A percentile compares a stretch with the other conserved stretches of the same genome.
Conservation (phyloP, 257 asterid species). For the Linaria vulgaris region DNA sequence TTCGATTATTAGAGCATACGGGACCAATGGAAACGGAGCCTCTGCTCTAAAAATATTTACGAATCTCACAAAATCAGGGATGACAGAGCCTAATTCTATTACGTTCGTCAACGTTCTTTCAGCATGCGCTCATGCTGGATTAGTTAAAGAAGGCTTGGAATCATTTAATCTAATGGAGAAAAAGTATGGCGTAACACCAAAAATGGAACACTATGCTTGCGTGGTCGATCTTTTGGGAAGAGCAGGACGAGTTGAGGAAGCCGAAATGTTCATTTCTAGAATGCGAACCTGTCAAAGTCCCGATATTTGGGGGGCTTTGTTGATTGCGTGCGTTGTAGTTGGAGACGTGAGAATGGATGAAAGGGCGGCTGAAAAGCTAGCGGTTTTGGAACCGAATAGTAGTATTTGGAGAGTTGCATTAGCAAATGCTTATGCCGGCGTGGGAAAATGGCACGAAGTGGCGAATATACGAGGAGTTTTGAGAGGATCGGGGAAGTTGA, state of each 20-base stretch:
- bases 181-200: constrained; percentile 24
- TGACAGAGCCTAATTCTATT: constrained; percentile 28
- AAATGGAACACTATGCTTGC: constrained; percentile 43
- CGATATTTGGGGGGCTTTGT: constrained; percentile 47
- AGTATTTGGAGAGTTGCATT: constrained; percentile 45
- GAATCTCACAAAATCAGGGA: constrained; percentile 18
- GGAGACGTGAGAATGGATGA: constrained; percentile 34
- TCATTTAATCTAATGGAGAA: constrained; percentile 35
- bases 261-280: constrained; percentile 30
- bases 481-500: constrained; percentile 27
- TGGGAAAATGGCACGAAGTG: constrained; percentile 38
- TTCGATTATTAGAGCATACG: constrained; percentile 47
- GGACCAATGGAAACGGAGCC: constrained; percentile 38
- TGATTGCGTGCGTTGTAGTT: constrained; percentile 32
- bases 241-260: constrained; percentile 42
- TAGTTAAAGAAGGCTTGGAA: constrained; percentile 36
- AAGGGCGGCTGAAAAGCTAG: constrained; percentile 39
- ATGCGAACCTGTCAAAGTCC: constrained; percentile 29
- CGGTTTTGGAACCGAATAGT: constrained; percentile 34
- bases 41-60: constrained; percentile 28
- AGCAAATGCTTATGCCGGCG: constrained; percentile 42
- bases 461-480: constrained; percentile 36
- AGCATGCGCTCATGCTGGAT: constrained; percentile 47
- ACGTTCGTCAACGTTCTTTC: constrained; percentile 40
- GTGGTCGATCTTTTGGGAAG: constrained; percentile 50